A percentile compares a stretch with the other conserved stretches of the same genome.
Conservation (phyloP, 306 rosid genomes). For the Cicer pinnatifidum region DNA sequence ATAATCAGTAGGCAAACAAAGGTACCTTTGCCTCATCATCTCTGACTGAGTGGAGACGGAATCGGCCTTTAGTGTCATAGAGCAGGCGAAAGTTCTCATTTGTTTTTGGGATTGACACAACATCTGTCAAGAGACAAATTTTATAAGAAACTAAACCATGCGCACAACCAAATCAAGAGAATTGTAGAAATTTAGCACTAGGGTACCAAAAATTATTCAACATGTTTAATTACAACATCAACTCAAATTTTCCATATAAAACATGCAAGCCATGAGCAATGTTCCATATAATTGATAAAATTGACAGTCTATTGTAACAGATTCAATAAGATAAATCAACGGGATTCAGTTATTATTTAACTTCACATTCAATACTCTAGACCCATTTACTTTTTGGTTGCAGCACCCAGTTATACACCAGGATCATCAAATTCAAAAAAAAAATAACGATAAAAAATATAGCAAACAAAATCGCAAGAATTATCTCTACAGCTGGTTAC, state of each 20-base stretch:
- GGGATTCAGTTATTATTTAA: neutral
- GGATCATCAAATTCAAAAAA: neutral
- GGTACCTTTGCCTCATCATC: conserved; percentile 87
- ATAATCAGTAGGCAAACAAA: neutral
- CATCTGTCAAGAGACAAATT: conserved; percentile 49
- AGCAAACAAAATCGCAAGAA: neutral
- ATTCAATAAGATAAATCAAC: neutral
- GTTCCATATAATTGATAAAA: neutral
- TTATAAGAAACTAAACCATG: neutral
- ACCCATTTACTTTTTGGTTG: neutral
- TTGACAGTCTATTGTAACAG: neutral
- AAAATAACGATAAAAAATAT: neutral
- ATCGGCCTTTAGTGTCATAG: conserved; percentile 41
- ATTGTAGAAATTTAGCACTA: neutral
- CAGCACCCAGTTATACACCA: too few species aligned
- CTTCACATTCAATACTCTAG: neutral
- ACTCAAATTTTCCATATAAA: neutral
- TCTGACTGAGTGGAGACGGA: conserved; percentile 75
- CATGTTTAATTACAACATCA: neutral
- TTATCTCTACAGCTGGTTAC: neutral
- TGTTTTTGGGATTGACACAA: conserved; percentile 75
- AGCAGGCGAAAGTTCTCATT: conserved; percentile 79
- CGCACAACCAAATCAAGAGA: neutral
- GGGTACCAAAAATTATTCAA: neutral
- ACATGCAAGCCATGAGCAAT: neutral